A percentile compares a stretch with the other conserved stretches of the same genome.
phyloP scores from a whole-genome alignment of 345 rosid genomes.

The Salix caprea region DNA sequence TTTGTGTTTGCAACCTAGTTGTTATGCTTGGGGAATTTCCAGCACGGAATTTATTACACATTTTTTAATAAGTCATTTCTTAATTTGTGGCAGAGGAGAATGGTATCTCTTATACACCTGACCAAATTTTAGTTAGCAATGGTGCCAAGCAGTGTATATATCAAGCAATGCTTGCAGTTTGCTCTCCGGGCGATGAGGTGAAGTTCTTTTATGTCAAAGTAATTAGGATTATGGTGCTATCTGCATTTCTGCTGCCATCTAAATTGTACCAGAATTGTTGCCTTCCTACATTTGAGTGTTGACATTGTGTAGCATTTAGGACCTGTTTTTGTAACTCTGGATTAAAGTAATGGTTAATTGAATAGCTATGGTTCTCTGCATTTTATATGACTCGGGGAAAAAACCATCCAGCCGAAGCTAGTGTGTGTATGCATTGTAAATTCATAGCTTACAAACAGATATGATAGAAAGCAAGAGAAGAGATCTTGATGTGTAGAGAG shows the following conservation, averaged over 20 bases:
- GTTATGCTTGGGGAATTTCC: background rate
- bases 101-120: conserved; percentile 70
- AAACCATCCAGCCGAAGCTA: background rate
- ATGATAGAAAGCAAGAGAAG: background rate
- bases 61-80: background rate
- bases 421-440: background rate
- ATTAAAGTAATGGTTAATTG: background rate
- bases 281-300: background rate
- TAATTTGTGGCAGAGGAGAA: conserved; percentile 61
- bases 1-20: background rate
- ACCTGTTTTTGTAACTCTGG: background rate
- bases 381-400: background rate
- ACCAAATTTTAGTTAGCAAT: conserved; percentile 87
- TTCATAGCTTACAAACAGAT: background rate
- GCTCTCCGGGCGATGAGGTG: conserved; percentile 98
- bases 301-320: background rate
- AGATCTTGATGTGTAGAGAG: background rate
- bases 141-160: conserved; percentile 84
- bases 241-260: background rate
- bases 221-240: background rate
- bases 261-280: background rate
- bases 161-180: conserved; percentile 89
- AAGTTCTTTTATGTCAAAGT: background rate
- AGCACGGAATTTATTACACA: background rate
- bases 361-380: background rate